Percentiles rank a stretch among this genome's conserved stretches.
phyloP scores from a whole-genome alignment of 83 land plant genomes.

The Thuja plicata region DNA sequence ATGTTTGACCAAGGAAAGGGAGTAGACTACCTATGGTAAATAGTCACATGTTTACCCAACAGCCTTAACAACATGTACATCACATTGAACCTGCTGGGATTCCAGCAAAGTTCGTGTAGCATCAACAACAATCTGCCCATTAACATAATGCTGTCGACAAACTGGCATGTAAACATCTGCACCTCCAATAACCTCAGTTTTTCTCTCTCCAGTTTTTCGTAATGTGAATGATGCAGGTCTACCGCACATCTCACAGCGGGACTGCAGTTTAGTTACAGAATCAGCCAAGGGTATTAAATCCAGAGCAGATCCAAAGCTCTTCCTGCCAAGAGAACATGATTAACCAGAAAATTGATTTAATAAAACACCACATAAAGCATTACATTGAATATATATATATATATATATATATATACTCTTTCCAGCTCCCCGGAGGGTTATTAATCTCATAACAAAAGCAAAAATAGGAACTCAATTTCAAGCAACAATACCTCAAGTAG shows the following conservation, averaged over 20 bases:
- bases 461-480: background rate
- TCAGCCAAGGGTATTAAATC: constrained; percentile 86
- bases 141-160: constrained; percentile 84
- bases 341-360: background rate
- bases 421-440: background rate
- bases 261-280: constrained; percentile 77
- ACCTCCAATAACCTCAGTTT: constrained; percentile 89
- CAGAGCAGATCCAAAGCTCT: constrained; percentile 85
- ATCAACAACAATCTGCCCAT: constrained; percentile 67
- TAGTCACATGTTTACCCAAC: background rate
- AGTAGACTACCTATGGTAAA: background rate
- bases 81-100: constrained; percentile 31
- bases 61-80: background rate
- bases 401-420: background rate
- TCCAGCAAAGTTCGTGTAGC: constrained; percentile 55
- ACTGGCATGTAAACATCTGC: constrained; percentile 98
- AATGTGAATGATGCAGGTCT: constrained; percentile 79
- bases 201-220: constrained; percentile 71
- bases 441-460: background rate
- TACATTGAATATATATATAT: background rate
- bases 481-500: constrained; percentile 64
- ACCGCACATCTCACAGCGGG: constrained; percentile 89
- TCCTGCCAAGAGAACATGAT: constrained; percentile 45
- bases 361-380: background rate
- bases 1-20: constrained; percentile 3